Percentiles rank a stretch among this genome's conserved stretches.
These are phyloP conservation scores for Myriangium duriaei DNA, from an alignment of 2,329 filamentous ascomycete species.

Conservation along the genomic window DNA sequence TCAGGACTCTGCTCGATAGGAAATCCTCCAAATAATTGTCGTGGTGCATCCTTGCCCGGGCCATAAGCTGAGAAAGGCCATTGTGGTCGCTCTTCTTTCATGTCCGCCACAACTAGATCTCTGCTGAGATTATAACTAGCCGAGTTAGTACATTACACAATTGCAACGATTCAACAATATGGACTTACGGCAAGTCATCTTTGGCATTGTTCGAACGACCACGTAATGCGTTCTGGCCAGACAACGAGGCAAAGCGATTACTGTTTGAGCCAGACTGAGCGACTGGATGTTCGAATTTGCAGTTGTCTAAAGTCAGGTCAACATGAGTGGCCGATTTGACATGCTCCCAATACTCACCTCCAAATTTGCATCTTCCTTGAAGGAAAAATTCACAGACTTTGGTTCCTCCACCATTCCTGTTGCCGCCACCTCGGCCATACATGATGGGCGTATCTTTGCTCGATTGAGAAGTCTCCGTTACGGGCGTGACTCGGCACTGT, in stretches of 20 bases:
- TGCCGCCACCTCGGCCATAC: conserved; percentile 7
- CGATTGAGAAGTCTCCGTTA: no score
- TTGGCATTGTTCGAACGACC: conserved; percentile 3
- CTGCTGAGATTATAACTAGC: conserved; percentile 42
- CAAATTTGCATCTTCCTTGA: conserved; percentile 53
- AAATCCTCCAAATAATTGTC: conserved; percentile 70
- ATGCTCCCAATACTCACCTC: conserved; percentile 43
- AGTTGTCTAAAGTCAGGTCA: no score
- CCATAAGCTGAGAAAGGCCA: conserved; percentile 85
- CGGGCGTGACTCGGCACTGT: no score
- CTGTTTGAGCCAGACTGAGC: conserved; percentile 19
- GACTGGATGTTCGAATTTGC: conserved; percentile 49
- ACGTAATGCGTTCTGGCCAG: conserved; percentile 18
- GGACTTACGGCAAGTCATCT: conserved; percentile 9
- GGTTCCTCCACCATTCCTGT: conserved; percentile 9
- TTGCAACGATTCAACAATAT: no score
- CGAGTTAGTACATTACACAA: conserved; percentile 16
- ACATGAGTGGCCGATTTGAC: no score
- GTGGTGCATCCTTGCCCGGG: conserved; percentile 62
- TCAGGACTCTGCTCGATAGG: conserved; percentile 77
- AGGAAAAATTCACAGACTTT: conserved; percentile 51
- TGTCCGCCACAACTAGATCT: conserved; percentile 51
- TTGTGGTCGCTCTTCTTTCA: conserved; percentile 58
- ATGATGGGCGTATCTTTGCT: conserved; percentile 3
- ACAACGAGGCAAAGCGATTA: conserved; percentile 48